Conservation (phyloP, 257 asterid genomes). For the Ligustrum vulgare region DNA sequence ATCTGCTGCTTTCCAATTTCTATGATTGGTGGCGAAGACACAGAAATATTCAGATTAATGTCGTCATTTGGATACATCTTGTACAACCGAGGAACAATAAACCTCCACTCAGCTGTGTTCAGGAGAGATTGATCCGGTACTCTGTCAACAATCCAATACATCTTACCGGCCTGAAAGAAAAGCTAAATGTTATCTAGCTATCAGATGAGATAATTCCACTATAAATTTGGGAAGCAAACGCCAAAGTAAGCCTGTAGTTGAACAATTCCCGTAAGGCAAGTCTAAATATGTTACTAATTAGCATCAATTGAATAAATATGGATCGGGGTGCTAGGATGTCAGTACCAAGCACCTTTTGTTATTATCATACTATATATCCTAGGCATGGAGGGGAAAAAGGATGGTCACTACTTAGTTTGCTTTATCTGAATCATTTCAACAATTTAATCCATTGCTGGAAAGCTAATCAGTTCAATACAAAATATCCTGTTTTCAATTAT, state of each 20-base stretch:
- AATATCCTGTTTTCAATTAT: neutral
- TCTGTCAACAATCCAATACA: conserved; percentile 77
- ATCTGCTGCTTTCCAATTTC: conserved; percentile 47
- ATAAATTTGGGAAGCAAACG: conserved; percentile 15
- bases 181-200: conserved; percentile 19
- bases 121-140: conserved; percentile 64
- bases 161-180: conserved; percentile 60
- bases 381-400: neutral
- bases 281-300: neutral
- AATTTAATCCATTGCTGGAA: neutral
- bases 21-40: conserved; percentile 57
- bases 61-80: conserved; percentile 70
- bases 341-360: neutral
- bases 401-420: neutral
- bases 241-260: neutral
- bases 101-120: conserved; percentile 93
- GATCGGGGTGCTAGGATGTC: neutral
- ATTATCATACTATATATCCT: neutral
- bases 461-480: neutral
- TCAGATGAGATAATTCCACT: conserved; percentile 13
- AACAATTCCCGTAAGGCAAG: neutral
- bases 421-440: neutral
- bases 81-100: conserved; percentile 82
- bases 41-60: conserved; percentile 70
- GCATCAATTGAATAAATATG: neutral